phyloP scores from a whole-genome alignment of 2,329 filamentous ascomycete genomes.

The Fusarium phyllophilum region DNA sequence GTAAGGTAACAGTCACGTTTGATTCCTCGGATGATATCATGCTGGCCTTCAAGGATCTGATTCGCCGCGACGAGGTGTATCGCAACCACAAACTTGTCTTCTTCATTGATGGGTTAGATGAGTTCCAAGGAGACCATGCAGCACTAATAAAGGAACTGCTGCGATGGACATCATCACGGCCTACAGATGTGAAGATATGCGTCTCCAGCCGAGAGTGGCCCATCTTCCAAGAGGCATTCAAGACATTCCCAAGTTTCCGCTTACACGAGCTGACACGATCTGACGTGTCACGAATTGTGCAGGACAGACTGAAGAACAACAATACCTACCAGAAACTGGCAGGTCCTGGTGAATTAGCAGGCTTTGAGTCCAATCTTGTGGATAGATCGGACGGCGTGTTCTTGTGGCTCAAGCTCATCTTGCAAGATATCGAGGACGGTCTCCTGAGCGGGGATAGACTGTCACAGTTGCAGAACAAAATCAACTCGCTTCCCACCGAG shows the following conservation, averaged over 20 bases:
- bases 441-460: not conserved
- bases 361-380: fast-evolving
- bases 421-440: not conserved
- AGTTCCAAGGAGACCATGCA: not conserved
- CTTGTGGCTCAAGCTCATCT: not conserved
- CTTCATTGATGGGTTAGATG: not conserved
- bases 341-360: fast-evolving
- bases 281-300: not conserved
- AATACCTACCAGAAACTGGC: fast-evolving
- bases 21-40: not conserved
- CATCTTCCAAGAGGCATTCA: not conserved
- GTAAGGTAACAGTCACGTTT: not conserved
- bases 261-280: not conserved
- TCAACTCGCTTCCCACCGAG: fast-evolving
- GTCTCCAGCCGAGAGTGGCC: not conserved
- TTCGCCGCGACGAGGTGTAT: fast-evolving
- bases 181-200: not conserved
- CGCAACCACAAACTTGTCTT: not conserved
- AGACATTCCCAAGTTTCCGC: not conserved
- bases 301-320: fast-evolving
- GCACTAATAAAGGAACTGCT: not conserved
- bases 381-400: fast-evolving
- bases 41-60: not conserved
- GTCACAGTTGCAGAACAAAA: fast-evolving
- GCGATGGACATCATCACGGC: not conserved